Percentiles rank a stretch among this genome's conserved stretches.
Conservation (phyloP, 176 grass and related monocot genomes). For the Eragrostis nindensis region DNA sequence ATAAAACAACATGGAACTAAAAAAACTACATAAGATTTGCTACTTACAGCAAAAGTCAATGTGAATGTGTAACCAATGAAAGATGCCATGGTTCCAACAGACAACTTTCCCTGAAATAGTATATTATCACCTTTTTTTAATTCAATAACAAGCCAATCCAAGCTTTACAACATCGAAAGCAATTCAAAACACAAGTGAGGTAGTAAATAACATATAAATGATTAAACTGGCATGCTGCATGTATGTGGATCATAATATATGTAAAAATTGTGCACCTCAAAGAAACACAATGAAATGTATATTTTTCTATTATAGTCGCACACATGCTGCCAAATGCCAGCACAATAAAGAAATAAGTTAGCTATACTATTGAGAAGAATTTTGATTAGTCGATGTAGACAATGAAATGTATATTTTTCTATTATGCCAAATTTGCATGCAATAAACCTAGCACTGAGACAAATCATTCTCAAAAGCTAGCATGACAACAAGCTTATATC, state of each 20-base stretch:
- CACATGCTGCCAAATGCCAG: not conserved
- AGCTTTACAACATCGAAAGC: not conserved
- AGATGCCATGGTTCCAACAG: constrained; percentile 90
- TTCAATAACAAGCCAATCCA: constrained; percentile 23
- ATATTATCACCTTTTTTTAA: constrained; percentile 29
- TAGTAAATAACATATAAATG: constrained; percentile 18
- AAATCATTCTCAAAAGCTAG: constrained; percentile 17
- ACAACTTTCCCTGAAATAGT: constrained; percentile 87
- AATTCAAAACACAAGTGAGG: constrained; percentile 17
- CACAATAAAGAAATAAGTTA: not conserved
- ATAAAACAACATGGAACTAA: constrained; percentile 42
- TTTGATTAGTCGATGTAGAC: too few species aligned
- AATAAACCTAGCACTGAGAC: not conserved
- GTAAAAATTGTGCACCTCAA: not conserved
- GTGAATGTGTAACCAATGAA: constrained; percentile 99
- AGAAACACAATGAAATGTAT: not conserved
- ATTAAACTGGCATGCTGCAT: constrained; percentile 15
- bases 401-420: too few species aligned
- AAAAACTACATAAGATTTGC: constrained; percentile 23
- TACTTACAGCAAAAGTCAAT: constrained; percentile 93
- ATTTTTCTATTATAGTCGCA: not conserved
- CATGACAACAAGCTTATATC: constrained; percentile 5
- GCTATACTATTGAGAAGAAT: constrained; percentile 1
- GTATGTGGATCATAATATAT: not conserved
- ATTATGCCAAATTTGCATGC: not conserved